Evolutionary conservation across 768 basidiomycete genomes (phyloP), one percentile per base, ranked within the genome.

Genomic region (Amanita rimosa): DNA sequence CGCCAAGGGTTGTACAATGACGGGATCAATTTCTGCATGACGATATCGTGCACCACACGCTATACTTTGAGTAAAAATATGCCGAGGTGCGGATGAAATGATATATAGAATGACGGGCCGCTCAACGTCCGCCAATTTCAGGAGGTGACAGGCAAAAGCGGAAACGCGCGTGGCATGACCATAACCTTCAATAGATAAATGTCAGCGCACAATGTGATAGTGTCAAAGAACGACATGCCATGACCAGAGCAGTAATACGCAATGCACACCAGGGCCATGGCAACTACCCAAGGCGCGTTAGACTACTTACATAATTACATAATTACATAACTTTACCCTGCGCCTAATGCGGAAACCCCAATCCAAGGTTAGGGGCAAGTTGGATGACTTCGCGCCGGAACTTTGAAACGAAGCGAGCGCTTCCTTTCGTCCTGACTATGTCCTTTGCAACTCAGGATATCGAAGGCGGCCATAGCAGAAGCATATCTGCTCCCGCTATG

Each of bases 91-190:
- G 24, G 84, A 85, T 1, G 86, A 87, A 24, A 82, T 73, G 48
- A 90, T 81, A 60, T 78, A 67, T 8, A 88, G 65, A 6, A 58
- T 65, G 14, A 49, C 34, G 41, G 79, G 78, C 36, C 62, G 63
- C 5, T 64, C 61, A 4, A 62, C 53, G n/a, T 57, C 53, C 7
- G 60, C 55, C 11, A 80, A 66, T 45, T 62, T 67, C 17, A 83
- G 66, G 14, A 90, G 69, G 54, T 80, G 75, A 40, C 69, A 63
- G 3, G 82, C 70, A 53, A 88, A 78, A 1, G 86, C 86, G 13
- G 84, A 84, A 13, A 88, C 86, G 33, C 86, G 77, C 3, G 86
- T 90, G 7, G 85, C 86, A 58, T 89, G 86, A n/a, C 85, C 83
- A 49, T 83, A 87, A n/a, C 83, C 81, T 84, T 54, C 19, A n/a